Percentiles rank a stretch among this genome's conserved stretches.
phyloP scores from a whole-genome alignment of 371 early-diverging fungal genomes.

The Gilbertella persicaria region DNA sequence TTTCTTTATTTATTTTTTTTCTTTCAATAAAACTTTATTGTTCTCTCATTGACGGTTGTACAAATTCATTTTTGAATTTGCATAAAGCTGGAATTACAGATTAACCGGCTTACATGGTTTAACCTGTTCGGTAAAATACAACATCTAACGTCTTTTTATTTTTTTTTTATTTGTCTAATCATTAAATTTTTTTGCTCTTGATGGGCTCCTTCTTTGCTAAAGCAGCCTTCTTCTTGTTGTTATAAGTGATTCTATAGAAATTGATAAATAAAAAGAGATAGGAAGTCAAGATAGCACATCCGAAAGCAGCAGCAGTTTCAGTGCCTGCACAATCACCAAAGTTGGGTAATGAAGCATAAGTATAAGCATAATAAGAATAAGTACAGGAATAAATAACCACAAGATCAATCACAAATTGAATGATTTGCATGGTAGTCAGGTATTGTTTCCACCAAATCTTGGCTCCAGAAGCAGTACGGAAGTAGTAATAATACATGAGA shows the following conservation, averaged over 20 bases:
- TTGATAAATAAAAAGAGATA: slow-evolving; percentile 85
- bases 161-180: no score
- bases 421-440: slow-evolving; percentile 85
- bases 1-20: not conserved
- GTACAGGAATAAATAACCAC: slow-evolving; percentile 70
- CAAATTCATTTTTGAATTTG: no score
- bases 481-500: slow-evolving; percentile 89
- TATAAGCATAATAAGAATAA: slow-evolving; percentile 70
- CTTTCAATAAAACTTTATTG: no score
- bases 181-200: no score
- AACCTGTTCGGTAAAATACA: no score
- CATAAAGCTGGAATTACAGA: no score
- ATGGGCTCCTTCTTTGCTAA: not conserved
- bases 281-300: slow-evolving; percentile 71
- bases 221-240: slow-evolving; percentile 23
- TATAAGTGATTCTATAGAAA: slow-evolving; percentile 84
- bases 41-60: no score
- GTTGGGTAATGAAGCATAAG: slow-evolving; percentile 62
- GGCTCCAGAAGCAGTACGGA: slow-evolving; percentile 76
- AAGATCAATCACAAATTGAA: slow-evolving; percentile 84
- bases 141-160: no score
- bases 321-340: slow-evolving; percentile 74
- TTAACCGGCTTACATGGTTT: no score
- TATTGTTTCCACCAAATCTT: slow-evolving; percentile 89
- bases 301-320: slow-evolving; percentile 74